Evolutionary conservation across 225 moss, liverwort and hornwort genomes (phyloP).

Genomic region (Asterella californica): DNA sequence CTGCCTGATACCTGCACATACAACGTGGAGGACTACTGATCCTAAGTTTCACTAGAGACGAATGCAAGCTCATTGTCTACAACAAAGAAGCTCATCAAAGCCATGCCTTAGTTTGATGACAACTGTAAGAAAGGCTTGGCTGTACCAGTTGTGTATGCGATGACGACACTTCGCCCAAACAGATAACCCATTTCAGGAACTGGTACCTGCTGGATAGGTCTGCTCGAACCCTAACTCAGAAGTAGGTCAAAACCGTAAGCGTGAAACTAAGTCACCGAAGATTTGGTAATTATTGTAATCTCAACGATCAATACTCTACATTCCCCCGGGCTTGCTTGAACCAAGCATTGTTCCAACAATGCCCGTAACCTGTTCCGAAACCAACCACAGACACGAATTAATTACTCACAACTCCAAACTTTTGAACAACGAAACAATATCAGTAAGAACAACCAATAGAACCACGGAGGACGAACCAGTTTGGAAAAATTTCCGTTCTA

Average conservation of each 20-base stretch:
- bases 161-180: neutral
- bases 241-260: neutral
- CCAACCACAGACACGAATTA: neutral
- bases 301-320: conserved; percentile 6
- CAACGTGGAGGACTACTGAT: neutral
- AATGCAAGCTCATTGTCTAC: neutral
- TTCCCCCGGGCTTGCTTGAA: conserved; percentile 56
- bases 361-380: conserved; percentile 64
- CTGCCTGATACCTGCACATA: neutral
- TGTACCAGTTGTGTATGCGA: neutral
- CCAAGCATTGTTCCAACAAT: conserved; percentile 96
- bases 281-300: too few relatives aligned
- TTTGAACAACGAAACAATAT: too few relatives aligned
- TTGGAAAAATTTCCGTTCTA: too few relatives aligned
- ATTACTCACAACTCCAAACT: too few relatives aligned
- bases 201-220: neutral
- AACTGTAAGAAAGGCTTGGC: neutral
- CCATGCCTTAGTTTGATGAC: neutral
- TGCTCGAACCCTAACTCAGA: neutral
- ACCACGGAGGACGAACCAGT: too few relatives aligned
- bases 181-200: neutral
- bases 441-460: too few relatives aligned
- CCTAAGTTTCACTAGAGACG: neutral
- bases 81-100: neutral
- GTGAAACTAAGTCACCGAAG: neutral